These are phyloP conservation scores for Helminthosporium solani DNA, from an alignment of 2,329 filamentous ascomycete species.

Conservation along the genomic window DNA sequence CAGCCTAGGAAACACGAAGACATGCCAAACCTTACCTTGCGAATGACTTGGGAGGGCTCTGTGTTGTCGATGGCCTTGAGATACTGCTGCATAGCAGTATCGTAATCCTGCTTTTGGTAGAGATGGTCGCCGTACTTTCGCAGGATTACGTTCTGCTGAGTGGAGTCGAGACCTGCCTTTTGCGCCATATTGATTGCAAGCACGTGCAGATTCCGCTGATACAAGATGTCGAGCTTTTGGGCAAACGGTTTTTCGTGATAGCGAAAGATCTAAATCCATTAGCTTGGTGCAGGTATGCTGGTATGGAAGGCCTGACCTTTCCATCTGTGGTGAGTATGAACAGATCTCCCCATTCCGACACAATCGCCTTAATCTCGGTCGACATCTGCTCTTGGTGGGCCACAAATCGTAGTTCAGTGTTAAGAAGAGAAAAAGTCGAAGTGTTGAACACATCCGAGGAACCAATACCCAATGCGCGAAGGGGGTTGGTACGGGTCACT, in stretches of 20 bases:
- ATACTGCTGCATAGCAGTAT: slow-evolving; percentile 99
- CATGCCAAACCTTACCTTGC: slow-evolving; percentile 61
- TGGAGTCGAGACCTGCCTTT: slow-evolving; percentile 75
- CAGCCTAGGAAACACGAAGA: slow-evolving; percentile 10
- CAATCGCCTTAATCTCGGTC: slow-evolving; percentile 75
- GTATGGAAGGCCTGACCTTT: slow-evolving; percentile 62
- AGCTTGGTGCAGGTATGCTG: background rate
- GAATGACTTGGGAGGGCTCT: slow-evolving; percentile 92
- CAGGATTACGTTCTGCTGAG: slow-evolving; percentile 89
- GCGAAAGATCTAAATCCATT: slow-evolving; percentile 65
- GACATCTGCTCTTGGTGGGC: slow-evolving; percentile 85
- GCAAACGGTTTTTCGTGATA: slow-evolving; percentile 90
- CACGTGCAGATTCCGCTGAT: slow-evolving; percentile 89
- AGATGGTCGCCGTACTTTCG: slow-evolving; percentile 91
- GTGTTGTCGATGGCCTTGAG: slow-evolving; percentile 94
- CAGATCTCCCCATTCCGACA: slow-evolving; percentile 87
- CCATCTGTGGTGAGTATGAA: slow-evolving; percentile 90
- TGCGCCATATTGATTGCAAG: slow-evolving; percentile 90
- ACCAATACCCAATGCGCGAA: slow-evolving; percentile 72
- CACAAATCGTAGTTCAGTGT: slow-evolving; percentile 85
- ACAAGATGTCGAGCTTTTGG: slow-evolving; percentile 89
- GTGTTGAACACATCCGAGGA: slow-evolving; percentile 81
- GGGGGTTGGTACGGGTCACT: slow-evolving; percentile 57
- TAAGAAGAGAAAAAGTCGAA: slow-evolving; percentile 86
- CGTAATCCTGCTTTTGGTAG: slow-evolving; percentile 93